These are phyloP conservation scores for Fusarium piperis DNA, from an alignment of 2,329 filamentous ascomycete genomes.

Conservation along the genomic window DNA sequence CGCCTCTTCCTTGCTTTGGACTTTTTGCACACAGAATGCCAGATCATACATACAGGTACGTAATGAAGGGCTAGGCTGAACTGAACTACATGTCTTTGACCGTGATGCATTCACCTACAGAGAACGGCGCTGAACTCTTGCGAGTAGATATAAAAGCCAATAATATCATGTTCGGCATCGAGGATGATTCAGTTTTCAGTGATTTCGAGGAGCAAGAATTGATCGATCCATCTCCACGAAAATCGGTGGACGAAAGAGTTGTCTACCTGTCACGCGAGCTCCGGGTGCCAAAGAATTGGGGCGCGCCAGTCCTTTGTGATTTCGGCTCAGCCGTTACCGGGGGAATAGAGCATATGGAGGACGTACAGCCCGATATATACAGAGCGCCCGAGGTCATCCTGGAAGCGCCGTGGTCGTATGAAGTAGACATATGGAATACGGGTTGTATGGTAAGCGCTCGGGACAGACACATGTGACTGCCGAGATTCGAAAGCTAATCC, in stretches of 20 bases:
- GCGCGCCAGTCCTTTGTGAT: conserved; percentile 56
- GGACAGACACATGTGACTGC: background rate
- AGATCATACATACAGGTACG: conserved; percentile 57
- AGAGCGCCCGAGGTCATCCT: conserved; percentile 59
- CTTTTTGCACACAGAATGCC: conserved; percentile 57
- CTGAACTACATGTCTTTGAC: background rate
- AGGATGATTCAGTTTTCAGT: conserved; percentile 51
- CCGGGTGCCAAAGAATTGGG: conserved; percentile 43
- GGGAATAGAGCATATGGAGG: conserved; percentile 44
- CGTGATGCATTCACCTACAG: conserved; percentile 19
- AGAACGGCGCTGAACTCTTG: conserved; percentile 41
- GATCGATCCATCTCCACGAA: conserved; percentile 52
- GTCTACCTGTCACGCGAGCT: conserved; percentile 57
- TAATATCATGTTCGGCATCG: conserved; percentile 57
- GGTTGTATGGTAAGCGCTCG: conserved; percentile 58
- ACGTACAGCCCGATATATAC: conserved; percentile 54
- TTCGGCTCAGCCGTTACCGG: conserved; percentile 57
- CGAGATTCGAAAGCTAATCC: background rate
- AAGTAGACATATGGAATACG: conserved; percentile 62
- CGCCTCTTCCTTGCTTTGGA: conserved; percentile 56
- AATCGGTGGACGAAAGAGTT: conserved; percentile 50
- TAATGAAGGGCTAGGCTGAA: background rate
- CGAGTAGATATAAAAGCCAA: conserved; percentile 56
- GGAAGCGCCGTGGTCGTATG: conserved; percentile 54
- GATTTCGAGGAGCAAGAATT: conserved; percentile 53